Conservation (phyloP, 108 stramenopile species). For the Conticribra guillardii region DNA sequence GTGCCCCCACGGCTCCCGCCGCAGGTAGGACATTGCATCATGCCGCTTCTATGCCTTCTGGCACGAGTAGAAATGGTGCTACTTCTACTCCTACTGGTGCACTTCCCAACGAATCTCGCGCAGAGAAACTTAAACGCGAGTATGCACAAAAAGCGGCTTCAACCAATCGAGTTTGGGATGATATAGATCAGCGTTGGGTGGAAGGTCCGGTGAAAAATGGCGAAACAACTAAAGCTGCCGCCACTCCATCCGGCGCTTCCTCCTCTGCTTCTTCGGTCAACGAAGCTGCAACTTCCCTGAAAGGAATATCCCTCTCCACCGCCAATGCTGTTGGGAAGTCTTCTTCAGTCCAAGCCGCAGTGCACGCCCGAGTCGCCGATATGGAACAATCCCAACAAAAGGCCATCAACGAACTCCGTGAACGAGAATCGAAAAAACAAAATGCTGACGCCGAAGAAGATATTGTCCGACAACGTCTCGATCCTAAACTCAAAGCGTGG, state of each 20-base stretch:
- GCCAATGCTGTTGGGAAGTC: constrained; percentile 77
- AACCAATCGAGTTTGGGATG: constrained; percentile 86
- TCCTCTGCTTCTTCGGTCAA: background rate
- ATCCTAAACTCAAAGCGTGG: constrained; percentile 90
- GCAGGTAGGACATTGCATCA: constrained; percentile 45
- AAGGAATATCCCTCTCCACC: constrained; percentile 75
- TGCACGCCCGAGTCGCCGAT: constrained; percentile 74
- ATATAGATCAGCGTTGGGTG: constrained; percentile 87
- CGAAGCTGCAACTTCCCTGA: constrained; percentile 26
- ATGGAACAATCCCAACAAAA: constrained; percentile 77
- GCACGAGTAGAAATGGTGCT: background rate
- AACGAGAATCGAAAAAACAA: constrained; percentile 68
- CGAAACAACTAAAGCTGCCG: constrained; percentile 15
- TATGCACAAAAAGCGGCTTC: constrained; percentile 61
- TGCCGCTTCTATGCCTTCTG: constrained; percentile 54
- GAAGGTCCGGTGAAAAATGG: constrained; percentile 47
- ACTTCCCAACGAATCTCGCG: constrained; percentile 68
- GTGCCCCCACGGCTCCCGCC: constrained; percentile 39
- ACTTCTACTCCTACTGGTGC: constrained; percentile 50
- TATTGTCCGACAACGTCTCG: constrained; percentile 69
- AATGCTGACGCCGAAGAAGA: constrained; percentile 77
- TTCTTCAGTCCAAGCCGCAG: constrained; percentile 64
- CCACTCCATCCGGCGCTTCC: background rate
- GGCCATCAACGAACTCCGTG: constrained; percentile 71
- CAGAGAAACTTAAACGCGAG: constrained; percentile 81